These are phyloP conservation scores for Tuber umbilicatum DNA, from an alignment of 495 filamentous ascomycete genomes.

Conservation along the genomic window DNA sequence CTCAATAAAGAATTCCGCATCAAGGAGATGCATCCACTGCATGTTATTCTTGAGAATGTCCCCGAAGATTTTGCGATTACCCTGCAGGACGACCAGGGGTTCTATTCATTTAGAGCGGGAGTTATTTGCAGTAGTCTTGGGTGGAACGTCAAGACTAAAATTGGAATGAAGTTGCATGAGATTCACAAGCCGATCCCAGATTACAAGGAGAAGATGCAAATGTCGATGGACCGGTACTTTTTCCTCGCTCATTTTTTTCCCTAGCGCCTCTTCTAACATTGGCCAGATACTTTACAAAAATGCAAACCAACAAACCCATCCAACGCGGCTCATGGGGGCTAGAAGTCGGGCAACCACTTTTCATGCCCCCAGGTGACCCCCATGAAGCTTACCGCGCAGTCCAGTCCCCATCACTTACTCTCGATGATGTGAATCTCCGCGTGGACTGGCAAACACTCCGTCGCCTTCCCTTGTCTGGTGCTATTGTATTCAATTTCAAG, in stretches of 20 bases:
- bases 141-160: conserved; percentile 72
- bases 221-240: conserved; percentile 72
- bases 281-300: conserved; percentile 68
- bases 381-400: conserved; percentile 53
- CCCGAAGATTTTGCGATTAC: conserved; percentile 86
- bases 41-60: conserved; percentile 70
- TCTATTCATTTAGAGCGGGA: conserved; percentile 71
- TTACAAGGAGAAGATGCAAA: conserved; percentile 85
- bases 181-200: conserved; percentile 78
- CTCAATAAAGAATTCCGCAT: conserved; percentile 60
- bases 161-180: conserved; percentile 63
- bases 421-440: conserved; percentile 64
- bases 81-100: conserved; percentile 63
- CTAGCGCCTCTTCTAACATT: not conserved
- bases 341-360: conserved; percentile 70
- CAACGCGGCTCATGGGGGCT: conserved; percentile 85
- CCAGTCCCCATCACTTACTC: conserved; percentile 53
- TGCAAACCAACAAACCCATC: conserved; percentile 68
- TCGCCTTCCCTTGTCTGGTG: conserved; percentile 67
- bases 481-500: conserved; percentile 86
- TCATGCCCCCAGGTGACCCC: conserved; percentile 68
- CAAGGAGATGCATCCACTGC: conserved; percentile 58
- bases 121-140: conserved; percentile 73
- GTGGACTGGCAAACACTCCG: conserved; percentile 91
- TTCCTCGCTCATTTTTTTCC: not conserved